A percentile compares a stretch with the other conserved stretches of the same genome.
Conservation (phyloP, 768 basidiomycete species). For the Jaapia argillacea region DNA sequence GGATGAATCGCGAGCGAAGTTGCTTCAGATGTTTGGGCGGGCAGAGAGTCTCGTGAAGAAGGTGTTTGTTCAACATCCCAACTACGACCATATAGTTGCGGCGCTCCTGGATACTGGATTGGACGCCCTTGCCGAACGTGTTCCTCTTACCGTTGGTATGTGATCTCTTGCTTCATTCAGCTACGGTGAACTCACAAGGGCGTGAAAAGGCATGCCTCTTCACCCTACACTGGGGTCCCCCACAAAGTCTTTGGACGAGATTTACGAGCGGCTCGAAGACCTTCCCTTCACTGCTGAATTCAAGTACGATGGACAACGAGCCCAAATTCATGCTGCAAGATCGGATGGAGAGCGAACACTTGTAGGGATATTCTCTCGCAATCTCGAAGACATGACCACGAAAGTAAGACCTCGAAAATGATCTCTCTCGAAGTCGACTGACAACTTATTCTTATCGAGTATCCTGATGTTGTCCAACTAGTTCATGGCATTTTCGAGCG, state of each 20-base stretch:
- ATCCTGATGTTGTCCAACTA: slow-evolving; percentile 69
- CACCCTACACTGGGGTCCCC: slow-evolving; percentile 85
- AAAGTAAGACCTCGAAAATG: slow-evolving; percentile 51
- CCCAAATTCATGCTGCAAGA: slow-evolving; percentile 58
- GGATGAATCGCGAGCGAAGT: slow-evolving; percentile 23
- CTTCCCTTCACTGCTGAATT: slow-evolving; percentile 78
- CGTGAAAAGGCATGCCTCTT: slow-evolving; percentile 60
- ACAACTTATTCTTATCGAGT: slow-evolving; percentile 23
- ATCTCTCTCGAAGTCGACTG: neutral
- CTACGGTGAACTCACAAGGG: slow-evolving; percentile 5
- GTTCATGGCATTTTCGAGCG: slow-evolving; percentile 38
- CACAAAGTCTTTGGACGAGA: slow-evolving; percentile 71
- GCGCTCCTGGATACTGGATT: slow-evolving; percentile 55
- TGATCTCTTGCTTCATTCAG: slow-evolving; percentile 5
- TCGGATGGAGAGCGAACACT: slow-evolving; percentile 18
- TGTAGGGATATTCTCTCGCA: slow-evolving; percentile 76
- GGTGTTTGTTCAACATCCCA: slow-evolving; percentile 72
- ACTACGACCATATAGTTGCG: slow-evolving; percentile 57
- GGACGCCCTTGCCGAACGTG: slow-evolving; percentile 43
- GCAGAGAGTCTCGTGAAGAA: slow-evolving; percentile 61
- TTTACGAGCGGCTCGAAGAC: slow-evolving; percentile 61
- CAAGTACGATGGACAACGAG: slow-evolving; percentile 86
- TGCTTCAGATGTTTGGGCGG: slow-evolving; percentile 32
- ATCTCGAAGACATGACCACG: slow-evolving; percentile 87
- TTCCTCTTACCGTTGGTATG: slow-evolving; percentile 65